Conservation (phyloP, 73 alveolate genomes). For the Symbiodinium natans region DNA sequence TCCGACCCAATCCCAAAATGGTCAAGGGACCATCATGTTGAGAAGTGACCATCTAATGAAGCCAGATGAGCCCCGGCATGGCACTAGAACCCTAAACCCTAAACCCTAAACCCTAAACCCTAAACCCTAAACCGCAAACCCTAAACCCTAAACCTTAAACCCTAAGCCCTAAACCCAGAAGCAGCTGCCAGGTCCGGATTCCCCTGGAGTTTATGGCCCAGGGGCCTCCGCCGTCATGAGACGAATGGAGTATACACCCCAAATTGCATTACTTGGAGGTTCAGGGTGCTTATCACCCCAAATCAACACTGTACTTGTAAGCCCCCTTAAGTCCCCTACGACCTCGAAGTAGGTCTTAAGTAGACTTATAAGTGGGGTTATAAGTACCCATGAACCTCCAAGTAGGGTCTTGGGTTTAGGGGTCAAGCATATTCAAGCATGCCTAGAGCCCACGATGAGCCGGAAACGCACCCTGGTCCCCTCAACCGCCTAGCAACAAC, state of each 20-base stretch:
- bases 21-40: background rate
- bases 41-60: background rate
- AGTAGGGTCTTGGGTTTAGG: background rate
- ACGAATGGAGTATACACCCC: background rate
- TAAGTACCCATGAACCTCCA: background rate
- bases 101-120: background rate
- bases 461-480: background rate
- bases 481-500: too few species aligned
- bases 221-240: constrained; percentile 65
- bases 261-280: background rate
- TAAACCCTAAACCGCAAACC: background rate
- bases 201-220: constrained; percentile 93
- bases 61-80: too few species aligned
- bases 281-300: background rate
- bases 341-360: too few species aligned
- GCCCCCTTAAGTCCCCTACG: too few species aligned
- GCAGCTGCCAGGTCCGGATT: background rate
- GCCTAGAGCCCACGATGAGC: background rate
- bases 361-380: background rate
- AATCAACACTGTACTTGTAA: too few species aligned
- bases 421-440: background rate
- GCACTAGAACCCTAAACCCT: background rate
- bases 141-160: background rate
- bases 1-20: background rate
- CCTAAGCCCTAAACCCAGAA: background rate